Conservation (phyloP, 345 rosid species). For the Melastoma malabathricum region DNA sequence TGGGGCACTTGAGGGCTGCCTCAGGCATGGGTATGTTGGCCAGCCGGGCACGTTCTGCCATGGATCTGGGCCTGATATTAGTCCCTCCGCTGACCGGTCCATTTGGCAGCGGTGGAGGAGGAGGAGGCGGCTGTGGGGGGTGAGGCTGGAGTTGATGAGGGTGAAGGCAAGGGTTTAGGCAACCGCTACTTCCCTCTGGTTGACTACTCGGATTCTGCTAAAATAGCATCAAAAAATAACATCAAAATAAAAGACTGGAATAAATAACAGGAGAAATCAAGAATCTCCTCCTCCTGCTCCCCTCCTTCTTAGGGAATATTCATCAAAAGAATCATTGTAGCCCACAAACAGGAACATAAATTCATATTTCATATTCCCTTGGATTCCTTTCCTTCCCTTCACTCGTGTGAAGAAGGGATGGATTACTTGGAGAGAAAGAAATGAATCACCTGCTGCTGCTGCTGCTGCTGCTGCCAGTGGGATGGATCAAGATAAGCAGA, state of each 20-base stretch:
- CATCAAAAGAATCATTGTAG: constrained; percentile 3
- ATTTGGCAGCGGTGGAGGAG: constrained; percentile 27
- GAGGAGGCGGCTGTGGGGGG: constrained; percentile 10
- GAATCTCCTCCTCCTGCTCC: neutral
- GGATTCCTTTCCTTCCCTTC: no score
- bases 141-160: no score
- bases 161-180: constrained; percentile 2
- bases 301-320: constrained; percentile 29
- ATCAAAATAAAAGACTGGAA: constrained; percentile 6
- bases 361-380: no score
- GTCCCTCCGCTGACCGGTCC: constrained; percentile 13
- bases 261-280: constrained; percentile 7
- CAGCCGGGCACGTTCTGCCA: constrained; percentile 74
- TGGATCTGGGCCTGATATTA: constrained; percentile 30
- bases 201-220: constrained; percentile 42
- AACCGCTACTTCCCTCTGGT: constrained; percentile 14
- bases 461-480: constrained; percentile 61
- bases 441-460: constrained; percentile 17
- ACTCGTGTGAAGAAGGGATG: neutral
- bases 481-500: constrained; percentile 88
- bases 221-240: neutral
- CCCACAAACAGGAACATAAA: no score
- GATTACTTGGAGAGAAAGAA: constrained; percentile 12
- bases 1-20: constrained; percentile 33
- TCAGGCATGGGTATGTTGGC: constrained; percentile 29